Percentiles rank a stretch among this genome's conserved stretches.
phyloP scores from a whole-genome alignment of 192 early-diverging fungal genomes.

The Umbelopsis ramanniana region DNA sequence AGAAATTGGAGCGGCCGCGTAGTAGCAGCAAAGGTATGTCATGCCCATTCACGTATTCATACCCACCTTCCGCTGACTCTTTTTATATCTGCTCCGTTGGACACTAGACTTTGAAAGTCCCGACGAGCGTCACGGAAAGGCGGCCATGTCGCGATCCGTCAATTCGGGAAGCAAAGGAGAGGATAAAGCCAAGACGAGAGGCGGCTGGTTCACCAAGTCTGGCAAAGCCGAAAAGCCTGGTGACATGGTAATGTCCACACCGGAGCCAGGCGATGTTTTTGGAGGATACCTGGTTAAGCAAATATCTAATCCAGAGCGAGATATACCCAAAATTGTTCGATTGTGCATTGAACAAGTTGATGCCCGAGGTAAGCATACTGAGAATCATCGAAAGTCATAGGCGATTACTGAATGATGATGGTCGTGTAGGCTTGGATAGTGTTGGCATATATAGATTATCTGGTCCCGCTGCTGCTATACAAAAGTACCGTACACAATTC shows the following conservation, averaged over 20 bases:
- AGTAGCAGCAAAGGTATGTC: slow-evolving; percentile 4
- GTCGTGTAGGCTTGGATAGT: slow-evolving; percentile 52
- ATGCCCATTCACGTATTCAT: neutral
- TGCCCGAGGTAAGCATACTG: slow-evolving; percentile 45
- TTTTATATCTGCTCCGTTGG: neutral
- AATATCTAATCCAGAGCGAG: slow-evolving; percentile 41
- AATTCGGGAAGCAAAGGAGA: neutral
- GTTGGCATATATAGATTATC: slow-evolving; percentile 80
- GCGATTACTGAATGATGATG: neutral
- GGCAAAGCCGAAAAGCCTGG: neutral
- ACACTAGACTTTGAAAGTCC: neutral
- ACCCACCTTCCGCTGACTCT: neutral
- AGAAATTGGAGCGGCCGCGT: slow-evolving; percentile 16
- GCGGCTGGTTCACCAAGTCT: slow-evolving; percentile 25
- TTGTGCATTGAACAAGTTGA: slow-evolving; percentile 76
- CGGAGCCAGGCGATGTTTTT: slow-evolving; percentile 33
- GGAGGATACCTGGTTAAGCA: slow-evolving; percentile 34
- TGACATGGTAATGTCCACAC: neutral
- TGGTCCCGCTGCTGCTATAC: slow-evolving; percentile 67
- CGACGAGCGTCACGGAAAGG: neutral
- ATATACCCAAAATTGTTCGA: slow-evolving; percentile 64
- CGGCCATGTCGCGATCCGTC: neutral
- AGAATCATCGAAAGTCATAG: too few species aligned
- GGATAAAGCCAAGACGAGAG: slow-evolving; percentile 20
- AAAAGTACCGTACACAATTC: slow-evolving; percentile 62